phyloP scores from a whole-genome alignment of 1,284 basidiomycete species.

The Ganoderma multipileum region DNA sequence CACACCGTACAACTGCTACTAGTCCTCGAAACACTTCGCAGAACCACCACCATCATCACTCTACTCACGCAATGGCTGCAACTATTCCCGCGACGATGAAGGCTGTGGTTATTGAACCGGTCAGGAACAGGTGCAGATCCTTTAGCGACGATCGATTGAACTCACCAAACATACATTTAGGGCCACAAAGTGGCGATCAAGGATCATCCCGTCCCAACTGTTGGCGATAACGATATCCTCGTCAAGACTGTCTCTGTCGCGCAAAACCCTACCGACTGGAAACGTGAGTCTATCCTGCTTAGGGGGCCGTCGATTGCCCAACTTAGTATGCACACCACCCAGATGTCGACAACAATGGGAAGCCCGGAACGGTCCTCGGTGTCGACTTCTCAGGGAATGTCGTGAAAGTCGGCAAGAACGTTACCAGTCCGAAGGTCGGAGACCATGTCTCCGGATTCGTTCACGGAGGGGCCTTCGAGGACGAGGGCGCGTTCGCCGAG shows the following conservation, averaged over 20 bases:
- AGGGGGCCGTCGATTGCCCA: not conserved
- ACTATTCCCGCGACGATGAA: not conserved
- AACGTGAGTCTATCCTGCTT: conserved; percentile 26
- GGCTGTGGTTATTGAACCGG: not conserved
- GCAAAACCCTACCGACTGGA: conserved; percentile 41
- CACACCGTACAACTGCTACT: not conserved
- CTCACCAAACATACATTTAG: conserved; percentile 6
- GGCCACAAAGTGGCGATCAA: conserved; percentile 29
- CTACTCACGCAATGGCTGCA: not conserved
- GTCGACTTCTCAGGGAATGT: conserved; percentile 38
- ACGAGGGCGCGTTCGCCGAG: conserved; percentile 48
- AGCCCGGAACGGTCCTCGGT: conserved; percentile 35
- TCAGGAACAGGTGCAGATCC: not conserved
- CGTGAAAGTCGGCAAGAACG: conserved; percentile 34
- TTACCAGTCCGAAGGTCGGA: conserved; percentile 32
- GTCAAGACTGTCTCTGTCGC: conserved; percentile 36
- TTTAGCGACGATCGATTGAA: not conserved
- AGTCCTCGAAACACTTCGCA: too few species aligned
- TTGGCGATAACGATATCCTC: conserved; percentile 37
- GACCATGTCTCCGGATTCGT: conserved; percentile 38
- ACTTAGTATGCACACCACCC: not conserved
- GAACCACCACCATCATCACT: not conserved
- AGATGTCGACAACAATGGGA: conserved; percentile 27
- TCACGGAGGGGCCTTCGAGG: conserved; percentile 35
- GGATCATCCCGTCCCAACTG: conserved; percentile 34